These are phyloP conservation scores for Urochloa ruziziensis DNA, from an alignment of 176 grass and related monocot genomes.

Conservation along the genomic window DNA sequence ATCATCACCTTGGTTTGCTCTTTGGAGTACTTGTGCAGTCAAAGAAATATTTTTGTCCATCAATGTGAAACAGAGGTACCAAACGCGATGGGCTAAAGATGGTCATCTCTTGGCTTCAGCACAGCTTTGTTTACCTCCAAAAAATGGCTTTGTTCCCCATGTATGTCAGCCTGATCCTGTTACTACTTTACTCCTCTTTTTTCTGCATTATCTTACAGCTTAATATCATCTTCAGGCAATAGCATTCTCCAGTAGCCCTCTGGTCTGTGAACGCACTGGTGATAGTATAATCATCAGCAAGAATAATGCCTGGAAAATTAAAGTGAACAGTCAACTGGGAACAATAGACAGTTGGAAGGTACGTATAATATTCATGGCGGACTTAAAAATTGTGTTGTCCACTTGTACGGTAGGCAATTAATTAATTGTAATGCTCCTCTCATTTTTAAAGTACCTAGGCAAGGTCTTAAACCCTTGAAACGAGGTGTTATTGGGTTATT, in stretches of 20 bases:
- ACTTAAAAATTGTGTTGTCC: neutral
- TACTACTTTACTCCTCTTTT: neutral
- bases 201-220: slow-evolving; percentile 29
- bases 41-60: slow-evolving; percentile 84
- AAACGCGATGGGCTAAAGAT: slow-evolving; percentile 70
- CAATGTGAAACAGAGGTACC: slow-evolving; percentile 52
- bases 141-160: slow-evolving; percentile 47
- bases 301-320: slow-evolving; percentile 66
- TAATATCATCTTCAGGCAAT: slow-evolving; percentile 52
- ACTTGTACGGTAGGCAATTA: neutral
- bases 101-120: slow-evolving; percentile 83
- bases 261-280: slow-evolving; percentile 47
- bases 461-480: neutral
- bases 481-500: neutral
- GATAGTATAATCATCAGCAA: slow-evolving; percentile 62
- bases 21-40: slow-evolving; percentile 37
- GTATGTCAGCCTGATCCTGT: slow-evolving; percentile 43
- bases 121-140: slow-evolving; percentile 69
- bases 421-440: neutral
- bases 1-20: slow-evolving; percentile 66
- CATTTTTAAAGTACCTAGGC: neutral
- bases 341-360: slow-evolving; percentile 97
- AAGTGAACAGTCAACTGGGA: slow-evolving; percentile 71
- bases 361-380: neutral
- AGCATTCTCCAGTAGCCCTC: slow-evolving; percentile 38